Conservation (phyloP, 2,329 filamentous ascomycete species). For the Rugonectria rugulosa region DNA sequence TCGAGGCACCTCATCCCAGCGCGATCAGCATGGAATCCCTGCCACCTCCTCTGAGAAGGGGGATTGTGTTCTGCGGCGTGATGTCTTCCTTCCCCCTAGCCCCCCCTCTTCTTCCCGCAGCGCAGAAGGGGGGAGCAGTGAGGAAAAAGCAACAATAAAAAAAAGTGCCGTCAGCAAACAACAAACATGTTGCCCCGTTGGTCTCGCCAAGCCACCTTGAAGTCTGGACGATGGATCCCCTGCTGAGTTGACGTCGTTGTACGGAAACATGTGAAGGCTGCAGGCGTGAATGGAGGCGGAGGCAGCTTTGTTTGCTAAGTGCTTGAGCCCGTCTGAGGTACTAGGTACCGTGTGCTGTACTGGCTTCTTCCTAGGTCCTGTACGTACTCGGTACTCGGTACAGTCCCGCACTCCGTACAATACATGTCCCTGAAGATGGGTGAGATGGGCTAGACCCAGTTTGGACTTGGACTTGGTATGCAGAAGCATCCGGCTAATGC, state of each 20-base stretch:
- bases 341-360: too few species aligned
- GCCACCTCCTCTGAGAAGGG: slow-evolving; percentile 9
- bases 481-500: background rate
- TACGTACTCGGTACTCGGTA: too few species aligned
- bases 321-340: too few species aligned
- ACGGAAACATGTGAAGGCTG: background rate
- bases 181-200: slow-evolving; percentile 1
- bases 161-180: background rate
- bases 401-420: too few species aligned
- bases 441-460: background rate
- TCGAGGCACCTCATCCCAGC: slow-evolving; percentile 24
- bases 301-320: background rate
- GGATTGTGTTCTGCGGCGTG: slow-evolving; percentile 21
- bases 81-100: slow-evolving; percentile 25
- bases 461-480: background rate
- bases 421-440: too few species aligned
- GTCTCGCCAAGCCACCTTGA: slow-evolving; percentile 1
- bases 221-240: background rate
- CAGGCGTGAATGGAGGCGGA: too few species aligned
- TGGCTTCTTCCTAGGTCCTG: too few species aligned
- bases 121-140: background rate
- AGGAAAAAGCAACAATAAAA: background rate
- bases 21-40: slow-evolving; percentile 32
- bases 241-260: slow-evolving; percentile 6
- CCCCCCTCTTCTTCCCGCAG: background rate